phyloP scores from a whole-genome alignment of 805 yeast species.

The Ogataea minuta region DNA sequence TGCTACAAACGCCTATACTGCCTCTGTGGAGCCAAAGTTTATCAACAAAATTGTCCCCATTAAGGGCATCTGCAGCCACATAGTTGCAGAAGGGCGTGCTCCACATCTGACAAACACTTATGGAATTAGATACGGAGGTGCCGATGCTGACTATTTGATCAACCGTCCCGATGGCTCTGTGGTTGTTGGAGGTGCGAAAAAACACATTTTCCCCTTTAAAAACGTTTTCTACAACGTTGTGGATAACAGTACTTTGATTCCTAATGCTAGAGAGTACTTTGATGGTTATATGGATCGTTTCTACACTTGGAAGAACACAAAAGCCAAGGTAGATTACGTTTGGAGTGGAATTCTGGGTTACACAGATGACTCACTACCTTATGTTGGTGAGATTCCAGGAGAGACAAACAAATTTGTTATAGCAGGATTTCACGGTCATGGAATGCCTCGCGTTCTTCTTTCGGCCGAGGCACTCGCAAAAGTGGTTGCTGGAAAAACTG shows the following conservation, averaged over 20 bases:
- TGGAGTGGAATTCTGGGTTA: conserved; percentile 53
- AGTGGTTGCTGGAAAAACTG: conserved; percentile 5
- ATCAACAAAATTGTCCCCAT: conserved; percentile 36
- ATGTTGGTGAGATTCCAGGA: conserved; percentile 38
- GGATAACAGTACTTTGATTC: conserved; percentile 36
- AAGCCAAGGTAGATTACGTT: conserved; percentile 25
- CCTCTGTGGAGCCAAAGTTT: conserved; percentile 27
- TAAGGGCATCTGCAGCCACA: conserved; percentile 34
- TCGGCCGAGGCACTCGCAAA: conserved; percentile 40
- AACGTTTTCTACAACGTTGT: conserved; percentile 30
- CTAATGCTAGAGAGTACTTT: conserved; percentile 26
- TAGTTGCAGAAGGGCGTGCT: conserved; percentile 21
- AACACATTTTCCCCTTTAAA: conserved; percentile 26
- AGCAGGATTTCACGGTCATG: conserved; percentile 53
- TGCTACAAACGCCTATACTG: conserved; percentile 38
- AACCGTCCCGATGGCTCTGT: conserved; percentile 36
- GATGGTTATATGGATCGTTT: conserved; percentile 33
- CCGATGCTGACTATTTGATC: conserved; percentile 35
- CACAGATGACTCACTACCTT: conserved; percentile 40
- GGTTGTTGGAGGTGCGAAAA: conserved; percentile 35
- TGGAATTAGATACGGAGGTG: conserved; percentile 28
- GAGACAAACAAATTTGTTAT: conserved; percentile 36
- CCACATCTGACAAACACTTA: conserved; percentile 39
- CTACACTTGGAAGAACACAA: conserved; percentile 33
- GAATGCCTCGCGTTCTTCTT: conserved; percentile 47